A percentile compares a stretch with the other conserved stretches of the same genome.
Evolutionary conservation across 148 eudicot genomes (phyloP).

Genomic region (Limonium bicolor): DNA sequence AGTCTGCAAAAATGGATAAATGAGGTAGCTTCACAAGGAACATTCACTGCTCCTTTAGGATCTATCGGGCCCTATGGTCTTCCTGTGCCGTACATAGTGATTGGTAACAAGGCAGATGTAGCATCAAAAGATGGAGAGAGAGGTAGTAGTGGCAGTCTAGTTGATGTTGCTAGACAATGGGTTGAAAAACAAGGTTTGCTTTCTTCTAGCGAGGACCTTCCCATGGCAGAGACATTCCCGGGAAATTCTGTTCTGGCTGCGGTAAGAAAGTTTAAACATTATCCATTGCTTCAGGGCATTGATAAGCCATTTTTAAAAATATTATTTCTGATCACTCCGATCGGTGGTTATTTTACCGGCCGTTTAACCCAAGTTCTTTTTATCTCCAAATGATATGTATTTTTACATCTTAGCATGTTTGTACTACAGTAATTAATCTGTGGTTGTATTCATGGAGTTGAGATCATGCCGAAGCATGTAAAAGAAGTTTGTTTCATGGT

Average conservation of each 20-base stretch:
- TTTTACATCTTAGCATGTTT: too few relatives aligned
- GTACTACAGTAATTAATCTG: too few relatives aligned
- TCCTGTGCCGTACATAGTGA: conserved; percentile 3
- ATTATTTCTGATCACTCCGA: too few relatives aligned
- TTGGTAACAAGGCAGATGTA: not conserved
- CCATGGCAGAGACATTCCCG: not conserved
- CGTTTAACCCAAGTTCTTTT: too few relatives aligned
- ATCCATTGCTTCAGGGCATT: too few relatives aligned
- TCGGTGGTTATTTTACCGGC: too few relatives aligned
- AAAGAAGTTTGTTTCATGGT: too few relatives aligned
- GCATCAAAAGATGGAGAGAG: not conserved
- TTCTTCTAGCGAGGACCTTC: not conserved
- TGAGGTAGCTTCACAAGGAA: conserved; percentile 1
- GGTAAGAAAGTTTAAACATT: conserved; percentile 1
- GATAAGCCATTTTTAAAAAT: too few relatives aligned
- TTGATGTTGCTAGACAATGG: conserved; percentile 1
- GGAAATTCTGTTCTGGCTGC: not conserved
- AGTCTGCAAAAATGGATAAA: not conserved
- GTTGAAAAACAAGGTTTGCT: not conserved
- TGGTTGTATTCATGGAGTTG: too few relatives aligned
- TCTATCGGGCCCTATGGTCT: not conserved
- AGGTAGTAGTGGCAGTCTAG: conserved; percentile 1
- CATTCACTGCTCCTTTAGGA: not conserved
- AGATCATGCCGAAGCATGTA: too few relatives aligned
- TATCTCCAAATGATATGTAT: too few relatives aligned